These are phyloP conservation scores for Sungouiella thailandica DNA, from an alignment of 805 yeast species.

Conservation along the genomic window DNA sequence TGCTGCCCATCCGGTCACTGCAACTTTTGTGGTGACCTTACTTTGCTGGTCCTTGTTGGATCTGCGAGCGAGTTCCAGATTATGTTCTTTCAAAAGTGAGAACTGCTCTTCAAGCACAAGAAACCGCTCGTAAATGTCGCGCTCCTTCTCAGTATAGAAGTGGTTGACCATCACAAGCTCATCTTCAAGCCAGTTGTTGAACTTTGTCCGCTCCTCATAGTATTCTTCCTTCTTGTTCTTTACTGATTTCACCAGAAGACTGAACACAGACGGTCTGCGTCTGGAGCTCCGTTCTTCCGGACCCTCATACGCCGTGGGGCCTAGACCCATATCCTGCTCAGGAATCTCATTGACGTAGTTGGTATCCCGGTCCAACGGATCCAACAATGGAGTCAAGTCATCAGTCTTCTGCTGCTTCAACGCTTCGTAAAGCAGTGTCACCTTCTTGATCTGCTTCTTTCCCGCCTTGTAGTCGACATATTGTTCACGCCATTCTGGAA, in stretches of 20 bases:
- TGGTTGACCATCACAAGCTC: slow-evolving; percentile 56
- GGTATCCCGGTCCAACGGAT: slow-evolving; percentile 5
- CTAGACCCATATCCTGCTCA: slow-evolving; percentile 1
- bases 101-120: slow-evolving; percentile 65
- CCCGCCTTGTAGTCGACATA: slow-evolving; percentile 70
- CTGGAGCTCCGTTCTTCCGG: background rate
- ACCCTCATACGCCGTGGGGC: background rate
- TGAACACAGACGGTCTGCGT: slow-evolving; percentile 19
- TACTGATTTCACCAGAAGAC: slow-evolving; percentile 16
- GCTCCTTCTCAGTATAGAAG: slow-evolving; percentile 60
- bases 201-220: slow-evolving; percentile 25
- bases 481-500: slow-evolving; percentile 85
- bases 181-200: slow-evolving; percentile 61
- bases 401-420: slow-evolving; percentile 10
- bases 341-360: slow-evolving; percentile 1
- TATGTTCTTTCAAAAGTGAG: slow-evolving; percentile 56
- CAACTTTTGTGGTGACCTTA: slow-evolving; percentile 19
- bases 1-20: background rate
- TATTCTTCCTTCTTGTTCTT: slow-evolving; percentile 18
- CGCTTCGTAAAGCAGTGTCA: slow-evolving; percentile 15
- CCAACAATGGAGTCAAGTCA: slow-evolving; percentile 14
- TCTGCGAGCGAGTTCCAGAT: slow-evolving; percentile 31
- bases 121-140: slow-evolving; percentile 54
- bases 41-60: slow-evolving; percentile 27
- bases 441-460: slow-evolving; percentile 45